phyloP scores from a whole-genome alignment of 208 protist genomes.

The Naegleria gruberi region DNA sequence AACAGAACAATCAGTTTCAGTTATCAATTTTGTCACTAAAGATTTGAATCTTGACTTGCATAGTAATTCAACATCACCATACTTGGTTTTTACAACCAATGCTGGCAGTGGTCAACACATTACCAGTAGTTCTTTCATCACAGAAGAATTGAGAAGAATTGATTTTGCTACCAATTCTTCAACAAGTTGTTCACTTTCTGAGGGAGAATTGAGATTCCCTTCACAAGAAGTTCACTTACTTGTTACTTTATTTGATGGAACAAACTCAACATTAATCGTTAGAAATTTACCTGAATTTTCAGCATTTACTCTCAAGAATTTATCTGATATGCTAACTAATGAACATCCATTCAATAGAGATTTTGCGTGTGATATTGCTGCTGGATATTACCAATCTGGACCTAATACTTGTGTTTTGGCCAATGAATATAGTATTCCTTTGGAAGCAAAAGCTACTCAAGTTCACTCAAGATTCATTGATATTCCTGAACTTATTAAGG shows the following conservation, averaged over 20 bases:
- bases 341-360: background rate
- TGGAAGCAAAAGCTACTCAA: background rate
- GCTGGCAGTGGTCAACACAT: background rate
- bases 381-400: background rate
- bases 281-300: background rate
- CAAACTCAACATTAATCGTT: background rate
- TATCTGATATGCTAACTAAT: background rate
- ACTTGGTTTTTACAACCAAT: background rate
- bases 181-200: background rate
- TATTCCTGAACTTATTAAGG: background rate
- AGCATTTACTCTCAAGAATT: background rate
- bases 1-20: background rate
- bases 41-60: background rate
- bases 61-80: background rate
- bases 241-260: background rate
- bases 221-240: background rate
- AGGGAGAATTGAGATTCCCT: background rate
- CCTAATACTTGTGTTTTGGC: background rate
- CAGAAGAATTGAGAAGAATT: background rate
- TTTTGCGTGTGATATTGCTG: background rate
- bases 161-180: background rate
- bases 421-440: background rate
- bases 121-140: background rate
- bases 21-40: background rate
- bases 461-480: background rate